phyloP scores from a whole-genome alignment of 2,329 filamentous ascomycete species.

The Stachybotrys echinatus region DNA sequence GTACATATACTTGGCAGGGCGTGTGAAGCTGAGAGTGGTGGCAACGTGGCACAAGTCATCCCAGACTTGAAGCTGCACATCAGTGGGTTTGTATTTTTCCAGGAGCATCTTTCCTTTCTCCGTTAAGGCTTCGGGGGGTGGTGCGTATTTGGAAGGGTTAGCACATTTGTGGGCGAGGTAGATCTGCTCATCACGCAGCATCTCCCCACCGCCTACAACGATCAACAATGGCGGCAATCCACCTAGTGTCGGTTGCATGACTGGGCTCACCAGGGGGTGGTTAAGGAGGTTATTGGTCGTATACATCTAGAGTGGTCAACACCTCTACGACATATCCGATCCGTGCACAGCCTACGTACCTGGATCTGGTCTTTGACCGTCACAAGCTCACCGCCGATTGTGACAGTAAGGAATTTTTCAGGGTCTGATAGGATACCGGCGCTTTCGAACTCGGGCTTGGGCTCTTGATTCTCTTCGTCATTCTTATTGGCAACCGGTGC shows the following conservation, averaged over 20 bases:
- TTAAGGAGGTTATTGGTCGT: conserved; percentile 78
- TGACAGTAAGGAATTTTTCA: conserved; percentile 51
- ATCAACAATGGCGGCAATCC: conserved; percentile 85
- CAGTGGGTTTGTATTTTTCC: conserved; percentile 70
- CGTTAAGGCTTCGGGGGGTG: conserved; percentile 57
- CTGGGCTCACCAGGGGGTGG: conserved; percentile 85
- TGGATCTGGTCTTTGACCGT: conserved; percentile 90
- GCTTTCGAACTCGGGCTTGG: conserved; percentile 19
- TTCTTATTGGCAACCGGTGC: conserved; percentile 21
- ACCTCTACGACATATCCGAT: no score
- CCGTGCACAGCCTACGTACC: conserved; percentile 35
- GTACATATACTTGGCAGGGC: conserved; percentile 96
- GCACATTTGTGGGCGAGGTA: conserved; percentile 94
- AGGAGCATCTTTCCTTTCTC: conserved; percentile 56
- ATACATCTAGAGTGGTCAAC: conserved; percentile 50
- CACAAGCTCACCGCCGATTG: conserved; percentile 64
- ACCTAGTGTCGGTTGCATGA: conserved; percentile 82
- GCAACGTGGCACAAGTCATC: conserved; percentile 91
- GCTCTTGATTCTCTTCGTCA: conserved; percentile 7
- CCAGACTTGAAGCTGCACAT: conserved; percentile 94
- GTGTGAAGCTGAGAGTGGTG: conserved; percentile 89
- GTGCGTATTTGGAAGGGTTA: conserved; percentile 71
- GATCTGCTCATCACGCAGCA: conserved; percentile 89
- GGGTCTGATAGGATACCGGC: conserved; percentile 19
- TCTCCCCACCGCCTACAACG: conserved; percentile 81